Conservation (phyloP, 2,329 filamentous ascomycete genomes). For the Diaporthe sp. region DNA sequence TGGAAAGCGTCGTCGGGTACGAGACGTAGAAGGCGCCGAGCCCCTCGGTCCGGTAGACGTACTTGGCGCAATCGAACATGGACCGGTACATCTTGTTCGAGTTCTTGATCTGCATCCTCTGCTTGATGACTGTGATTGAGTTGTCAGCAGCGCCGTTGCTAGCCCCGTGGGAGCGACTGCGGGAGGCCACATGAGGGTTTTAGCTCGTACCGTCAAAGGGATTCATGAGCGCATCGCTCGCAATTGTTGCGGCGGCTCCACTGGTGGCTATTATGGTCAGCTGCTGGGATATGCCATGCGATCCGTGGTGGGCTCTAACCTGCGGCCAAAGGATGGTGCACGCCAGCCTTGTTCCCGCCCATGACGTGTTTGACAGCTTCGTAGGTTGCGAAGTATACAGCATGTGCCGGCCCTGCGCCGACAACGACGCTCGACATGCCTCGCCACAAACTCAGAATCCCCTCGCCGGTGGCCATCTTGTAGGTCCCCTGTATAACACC, state of each 20-base stretch:
- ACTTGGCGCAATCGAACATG: slow-evolving; percentile 87
- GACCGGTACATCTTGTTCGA: slow-evolving; percentile 90
- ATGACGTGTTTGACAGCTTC: slow-evolving; percentile 97
- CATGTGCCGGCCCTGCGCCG: slow-evolving; percentile 97
- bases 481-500: slow-evolving; percentile 93
- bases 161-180: neutral
- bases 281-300: neutral
- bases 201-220: slow-evolving; percentile 89
- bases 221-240: slow-evolving; percentile 98
- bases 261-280: slow-evolving; percentile 76
- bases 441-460: slow-evolving; percentile 92
- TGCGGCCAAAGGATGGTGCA: slow-evolving; percentile 93
- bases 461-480: slow-evolving; percentile 91
- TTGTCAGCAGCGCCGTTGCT: slow-evolving; percentile 27
- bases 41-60: slow-evolving; percentile 90
- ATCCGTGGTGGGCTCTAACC: slow-evolving; percentile 67
- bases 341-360: slow-evolving; percentile 89
- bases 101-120: slow-evolving; percentile 98
- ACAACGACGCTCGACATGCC: slow-evolving; percentile 97
- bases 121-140: slow-evolving; percentile 87
- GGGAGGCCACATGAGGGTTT: neutral
- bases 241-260: slow-evolving; percentile 94
- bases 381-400: slow-evolving; percentile 98
- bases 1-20: slow-evolving; percentile 96
- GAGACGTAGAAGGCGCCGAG: slow-evolving; percentile 96